Base-by-base conservation (phyloP, 441 rosid genomes). In the Gossypium davidsonii region DNA sequence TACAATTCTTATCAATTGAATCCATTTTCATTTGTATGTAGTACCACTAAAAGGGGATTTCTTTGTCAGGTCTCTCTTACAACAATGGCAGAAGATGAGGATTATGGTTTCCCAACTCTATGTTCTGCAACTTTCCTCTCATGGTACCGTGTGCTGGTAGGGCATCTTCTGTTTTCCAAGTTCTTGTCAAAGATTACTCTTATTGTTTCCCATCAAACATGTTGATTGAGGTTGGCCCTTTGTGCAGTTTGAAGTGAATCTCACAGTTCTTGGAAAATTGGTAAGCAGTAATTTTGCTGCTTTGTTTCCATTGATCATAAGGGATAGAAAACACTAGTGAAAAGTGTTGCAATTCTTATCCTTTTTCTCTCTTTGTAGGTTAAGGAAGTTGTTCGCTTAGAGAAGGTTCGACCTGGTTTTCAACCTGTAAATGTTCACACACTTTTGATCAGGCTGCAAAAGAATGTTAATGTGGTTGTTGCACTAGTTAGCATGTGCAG, bases 231-330 rank as follows among this genome's bases (percentile, higher is more conserved):
- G n/a, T 61, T 57, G 58, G 67, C 15, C 76, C 75, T 51, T 82
- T 77, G 23, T 80, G 86, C 89, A 91, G 95, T 91, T 87, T 84
- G 97, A 88, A 82, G 96, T 81, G 64, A 91, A 92, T 83, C 88
- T 92, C 70, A 74, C 79, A 65, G 72, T 78, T 81, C 84, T 90
- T 42, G 82, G 80, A 79, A 84, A 80, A 76, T 58, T 83, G 90
- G 96, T 92, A 74, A 84, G 93, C 77, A 18, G 59, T 74, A 66
- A 18, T 79, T 67, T 7, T 34, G 23, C 9, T 61, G 18, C 42
- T 76, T 65, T 69, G 55, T 56, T 67, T 72, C 71, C 62, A 14
- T 56, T 23, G 72, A 72, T 69, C 48, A 74, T 28, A 48, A 26
- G 44, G 34, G 28, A 60, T 67, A 59, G 75, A 73, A 31, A 25